These are phyloP conservation scores for Botrytis byssoidea DNA, from an alignment of 2,329 filamentous ascomycete species.

Conservation along the genomic window DNA sequence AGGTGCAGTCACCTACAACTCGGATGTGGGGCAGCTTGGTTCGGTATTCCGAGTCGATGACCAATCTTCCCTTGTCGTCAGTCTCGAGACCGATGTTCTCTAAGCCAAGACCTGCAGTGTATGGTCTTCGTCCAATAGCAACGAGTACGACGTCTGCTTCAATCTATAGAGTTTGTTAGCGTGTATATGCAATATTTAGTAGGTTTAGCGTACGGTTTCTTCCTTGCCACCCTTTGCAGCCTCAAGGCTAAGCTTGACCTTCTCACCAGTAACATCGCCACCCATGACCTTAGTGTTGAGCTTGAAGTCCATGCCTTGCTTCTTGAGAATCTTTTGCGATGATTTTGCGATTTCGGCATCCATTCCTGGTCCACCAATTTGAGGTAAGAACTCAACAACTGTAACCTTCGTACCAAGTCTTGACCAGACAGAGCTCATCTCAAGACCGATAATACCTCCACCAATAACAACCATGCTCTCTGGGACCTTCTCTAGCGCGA, in stretches of 20 bases:
- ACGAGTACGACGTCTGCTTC: conserved; percentile 95
- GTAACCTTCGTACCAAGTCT: conserved; percentile 91
- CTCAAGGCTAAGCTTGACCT: conserved; percentile 80
- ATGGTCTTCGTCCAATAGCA: conserved; percentile 92
- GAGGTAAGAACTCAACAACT: conserved; percentile 91
- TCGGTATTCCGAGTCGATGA: conserved; percentile 98
- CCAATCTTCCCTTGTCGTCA: conserved; percentile 89
- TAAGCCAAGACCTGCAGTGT: conserved; percentile 85
- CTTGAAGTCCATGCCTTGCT: conserved; percentile 99
- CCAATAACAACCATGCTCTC: conserved; percentile 98
- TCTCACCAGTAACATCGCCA: conserved; percentile 77
- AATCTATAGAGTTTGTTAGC: conserved; percentile 53
- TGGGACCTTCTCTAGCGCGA: conserved; percentile 84
- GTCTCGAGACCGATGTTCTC: conserved; percentile 92
- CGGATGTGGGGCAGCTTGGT: conserved; percentile 97
- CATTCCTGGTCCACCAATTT: conserved; percentile 98
- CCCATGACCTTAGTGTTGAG: conserved; percentile 90
- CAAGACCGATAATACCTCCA: conserved; percentile 96
- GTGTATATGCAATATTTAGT: conserved; percentile 3
- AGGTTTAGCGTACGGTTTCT: conserved; percentile 66
- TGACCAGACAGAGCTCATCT: conserved; percentile 98
- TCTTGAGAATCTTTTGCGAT: conserved; percentile 87
- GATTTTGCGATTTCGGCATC: conserved; percentile 89
- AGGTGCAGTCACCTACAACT: conserved; percentile 92
- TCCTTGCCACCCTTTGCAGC: conserved; percentile 94